Evolutionary conservation across 495 filamentous ascomycete genomes (phyloP).

Genomic region (Penicillium chermesinum): DNA sequence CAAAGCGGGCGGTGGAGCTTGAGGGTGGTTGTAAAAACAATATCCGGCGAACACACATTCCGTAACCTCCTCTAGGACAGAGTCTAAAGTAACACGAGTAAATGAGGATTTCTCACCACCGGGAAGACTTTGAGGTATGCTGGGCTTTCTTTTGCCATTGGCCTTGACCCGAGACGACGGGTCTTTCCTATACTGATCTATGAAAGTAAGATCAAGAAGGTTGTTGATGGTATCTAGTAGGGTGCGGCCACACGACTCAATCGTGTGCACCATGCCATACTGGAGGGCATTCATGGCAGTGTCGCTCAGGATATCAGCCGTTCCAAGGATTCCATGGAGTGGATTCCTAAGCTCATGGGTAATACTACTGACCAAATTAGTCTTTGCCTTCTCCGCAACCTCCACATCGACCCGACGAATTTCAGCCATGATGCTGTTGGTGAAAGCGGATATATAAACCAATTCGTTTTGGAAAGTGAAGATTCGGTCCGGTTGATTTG

Average conservation of each 20-base stretch:
- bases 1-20: not conserved
- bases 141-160: constrained; percentile 19
- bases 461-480: constrained; percentile 42
- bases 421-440: constrained; percentile 58
- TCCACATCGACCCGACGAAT: constrained; percentile 49
- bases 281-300: constrained; percentile 51
- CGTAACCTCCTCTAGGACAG: constrained; percentile 53
- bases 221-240: constrained; percentile 67
- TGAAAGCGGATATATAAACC: constrained; percentile 49
- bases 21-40: constrained; percentile 25
- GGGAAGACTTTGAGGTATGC: constrained; percentile 44
- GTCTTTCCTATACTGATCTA: constrained; percentile 18
- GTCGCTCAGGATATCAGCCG: constrained; percentile 56
- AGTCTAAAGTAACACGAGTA: constrained; percentile 38
- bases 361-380: constrained; percentile 63
- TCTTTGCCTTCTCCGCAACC: constrained; percentile 50
- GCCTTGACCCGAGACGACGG: constrained; percentile 49
- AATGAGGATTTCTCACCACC: constrained; percentile 31
- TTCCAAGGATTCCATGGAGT: constrained; percentile 60
- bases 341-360: constrained; percentile 67
- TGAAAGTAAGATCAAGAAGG: constrained; percentile 50
- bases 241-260: constrained; percentile 61
- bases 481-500: constrained; percentile 32
- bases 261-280: constrained; percentile 55
- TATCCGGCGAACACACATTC: constrained; percentile 55